Base-by-base conservation (phyloP, 2,329 filamentous ascomycete genomes). In the Fusarium veterinarium region DNA sequence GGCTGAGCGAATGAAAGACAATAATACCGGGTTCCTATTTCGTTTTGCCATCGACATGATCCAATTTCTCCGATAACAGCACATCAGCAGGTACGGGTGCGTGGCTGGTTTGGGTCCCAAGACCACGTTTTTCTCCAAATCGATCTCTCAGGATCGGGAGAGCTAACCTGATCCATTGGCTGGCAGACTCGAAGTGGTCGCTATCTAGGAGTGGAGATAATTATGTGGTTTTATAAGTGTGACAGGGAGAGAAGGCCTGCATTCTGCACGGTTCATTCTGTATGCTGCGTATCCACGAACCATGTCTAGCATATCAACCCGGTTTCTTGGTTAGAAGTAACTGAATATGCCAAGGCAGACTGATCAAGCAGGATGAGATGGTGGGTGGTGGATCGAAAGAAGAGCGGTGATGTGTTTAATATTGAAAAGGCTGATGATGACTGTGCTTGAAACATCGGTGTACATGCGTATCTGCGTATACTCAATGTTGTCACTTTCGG, bases 401-500 rank as follows among this genome's bases (percentile, higher is more conserved):
- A 62, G 31, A 35, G 38, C 59, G 38, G 40, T 35, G 33, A 45
- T 67, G 64, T 37, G 33, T 19, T 64, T 30, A n/a, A 56, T 46
- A 51, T 64, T 64, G 33, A 20, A 46, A 51, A 48, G 48, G 53
- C 46, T 67, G 55, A 46, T 67, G 55, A 46, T 52, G 52, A 41
- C 38, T 73, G 42, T 37, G 37, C 37, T 66, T 48, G 56, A 74
- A 74, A 73, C 60, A 67, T 74, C 72, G 72, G 71, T 74, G 72
- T 74, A 69, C 67, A 68, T 74, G 35, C 58, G 59, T 60, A 52
- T 62, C 57, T 74, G 60, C 58, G 53, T 58, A 61, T 59, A 46
- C 58, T 49, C 53, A 40, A 67, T 51, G 46, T 60, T 40, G 59
- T 70, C 66, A 66, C 60, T 55, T 60, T 35, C 55, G n/a, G 48